A percentile compares a stretch with the other conserved stretches of the same genome.
Conservation (phyloP, 148 eudicot genomes). For the Heliosperma pusillum region DNA sequence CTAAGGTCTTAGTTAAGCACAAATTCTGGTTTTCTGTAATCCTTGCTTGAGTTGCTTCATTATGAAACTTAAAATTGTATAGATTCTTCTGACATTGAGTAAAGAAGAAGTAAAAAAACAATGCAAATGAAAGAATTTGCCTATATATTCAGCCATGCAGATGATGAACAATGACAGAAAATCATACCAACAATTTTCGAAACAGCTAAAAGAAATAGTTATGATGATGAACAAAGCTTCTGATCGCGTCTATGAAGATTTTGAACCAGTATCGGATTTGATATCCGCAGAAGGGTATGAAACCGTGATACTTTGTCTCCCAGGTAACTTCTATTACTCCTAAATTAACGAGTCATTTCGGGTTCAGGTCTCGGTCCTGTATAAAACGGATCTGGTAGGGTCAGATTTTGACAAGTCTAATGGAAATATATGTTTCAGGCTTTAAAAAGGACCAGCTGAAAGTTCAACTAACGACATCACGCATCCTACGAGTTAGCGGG, state of each 20-base stretch:
- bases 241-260: conserved; percentile 30
- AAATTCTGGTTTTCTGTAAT: background rate
- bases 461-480: conserved; percentile 38
- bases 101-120: conserved; percentile 12
- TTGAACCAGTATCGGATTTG: conserved; percentile 39
- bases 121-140: background rate
- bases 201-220: background rate
- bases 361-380: no score
- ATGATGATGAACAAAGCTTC: conserved; percentile 20
- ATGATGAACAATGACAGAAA: background rate
- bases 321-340: conserved; percentile 34
- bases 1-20: background rate
- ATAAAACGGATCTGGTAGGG: no score
- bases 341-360: no score
- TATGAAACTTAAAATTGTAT: background rate
- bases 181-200: background rate
- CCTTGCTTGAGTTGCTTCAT: conserved; percentile 16
- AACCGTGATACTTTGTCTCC: conserved; percentile 46
- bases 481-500: conserved; percentile 44
- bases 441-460: conserved; percentile 46
- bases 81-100: conserved; percentile 20
- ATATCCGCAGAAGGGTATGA: conserved; percentile 41
- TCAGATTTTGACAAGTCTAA: no score
- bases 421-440: conserved; percentile 23
- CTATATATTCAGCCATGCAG: background rate